Conservation (phyloP, 2,329 filamentous ascomycete genomes). For the Diaporthe aspalathi region DNA sequence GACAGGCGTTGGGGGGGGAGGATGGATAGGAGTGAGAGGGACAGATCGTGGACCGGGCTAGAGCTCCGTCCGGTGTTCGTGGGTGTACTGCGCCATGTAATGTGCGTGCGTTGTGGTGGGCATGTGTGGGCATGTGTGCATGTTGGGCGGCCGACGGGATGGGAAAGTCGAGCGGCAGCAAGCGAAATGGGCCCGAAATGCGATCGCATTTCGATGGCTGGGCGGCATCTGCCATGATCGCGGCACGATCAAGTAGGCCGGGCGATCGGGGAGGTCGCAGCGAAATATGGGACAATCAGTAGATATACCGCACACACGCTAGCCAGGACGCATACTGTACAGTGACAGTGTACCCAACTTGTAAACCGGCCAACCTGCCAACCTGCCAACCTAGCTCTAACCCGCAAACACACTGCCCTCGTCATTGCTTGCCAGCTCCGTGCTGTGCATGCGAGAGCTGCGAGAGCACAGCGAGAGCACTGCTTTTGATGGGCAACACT, state of each 20-base stretch:
- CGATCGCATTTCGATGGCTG: constrained; percentile 26
- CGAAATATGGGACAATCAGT: neutral
- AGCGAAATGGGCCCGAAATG: constrained; percentile 7
- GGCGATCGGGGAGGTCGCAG: constrained; percentile 29
- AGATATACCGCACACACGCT: neutral
- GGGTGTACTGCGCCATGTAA: neutral
- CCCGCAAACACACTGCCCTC: neutral
- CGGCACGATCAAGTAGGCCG: constrained; percentile 32
- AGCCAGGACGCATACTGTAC: neutral
- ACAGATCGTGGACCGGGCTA: constrained; percentile 1
- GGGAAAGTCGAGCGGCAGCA: constrained; percentile 20
- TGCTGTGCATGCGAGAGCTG: constrained; percentile 1
- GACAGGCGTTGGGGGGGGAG: neutral
- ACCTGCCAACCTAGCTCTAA: too few species aligned
- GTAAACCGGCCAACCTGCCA: neutral
- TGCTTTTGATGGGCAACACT: too few species aligned
- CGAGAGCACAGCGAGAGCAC: too few species aligned
- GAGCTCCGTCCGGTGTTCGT: constrained; percentile 1
- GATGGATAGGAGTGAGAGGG: neutral
- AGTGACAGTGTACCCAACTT: neutral
- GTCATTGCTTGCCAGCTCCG: neutral
- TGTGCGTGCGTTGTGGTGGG: constrained; percentile 4
- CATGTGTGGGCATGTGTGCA: constrained; percentile 3
- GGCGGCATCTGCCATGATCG: constrained; percentile 36
- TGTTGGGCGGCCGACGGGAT: constrained; percentile 28